Evolutionary conservation across 1,284 basidiomycete species (phyloP).

Genomic region (Meripilus lineatus): DNA sequence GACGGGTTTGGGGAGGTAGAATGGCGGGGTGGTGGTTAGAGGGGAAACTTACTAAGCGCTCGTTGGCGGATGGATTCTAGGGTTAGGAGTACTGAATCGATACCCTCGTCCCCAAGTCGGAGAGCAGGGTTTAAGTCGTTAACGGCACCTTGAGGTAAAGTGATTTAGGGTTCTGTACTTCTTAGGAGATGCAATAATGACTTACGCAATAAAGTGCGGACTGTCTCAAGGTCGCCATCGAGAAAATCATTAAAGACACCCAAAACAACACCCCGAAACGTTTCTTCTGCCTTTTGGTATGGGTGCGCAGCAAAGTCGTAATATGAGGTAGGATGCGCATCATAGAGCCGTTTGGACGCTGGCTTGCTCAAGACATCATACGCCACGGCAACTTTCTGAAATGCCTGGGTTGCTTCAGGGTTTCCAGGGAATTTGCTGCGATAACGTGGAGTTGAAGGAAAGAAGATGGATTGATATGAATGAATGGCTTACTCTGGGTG

Average conservation of each 20-base stretch:
- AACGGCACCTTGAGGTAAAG: constrained; percentile 41
- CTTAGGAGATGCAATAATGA: constrained; percentile 12
- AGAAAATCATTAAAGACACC: constrained; percentile 78
- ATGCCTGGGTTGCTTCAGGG: constrained; percentile 73
- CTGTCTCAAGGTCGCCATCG: constrained; percentile 79
- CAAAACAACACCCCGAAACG: constrained; percentile 68
- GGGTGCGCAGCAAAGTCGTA: constrained; percentile 50
- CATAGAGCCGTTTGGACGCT: constrained; percentile 63
- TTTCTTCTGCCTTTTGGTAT: constrained; percentile 62
- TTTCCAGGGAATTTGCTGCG: constrained; percentile 77
- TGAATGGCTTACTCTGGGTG: constrained; percentile 71
- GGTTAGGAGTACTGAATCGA: constrained; percentile 58
- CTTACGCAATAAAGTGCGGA: constrained; percentile 68
- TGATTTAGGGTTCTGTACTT: not conserved
- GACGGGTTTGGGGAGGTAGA: constrained; percentile 3
- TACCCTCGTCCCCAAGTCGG: constrained; percentile 66
- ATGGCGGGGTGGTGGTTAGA: constrained; percentile 1
- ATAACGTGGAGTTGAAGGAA: constrained; percentile 6
- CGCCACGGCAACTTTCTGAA: constrained; percentile 81
- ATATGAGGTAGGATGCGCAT: constrained; percentile 43
- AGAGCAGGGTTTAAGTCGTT: constrained; percentile 71
- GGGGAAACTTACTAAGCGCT: constrained; percentile 51
- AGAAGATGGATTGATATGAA: not conserved
- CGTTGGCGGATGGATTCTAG: constrained; percentile 63
- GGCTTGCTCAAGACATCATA: constrained; percentile 79